Evolutionary conservation across 2,329 filamentous ascomycete genomes (phyloP).

Genomic region (Beauveria rudraprayagi): DNA sequence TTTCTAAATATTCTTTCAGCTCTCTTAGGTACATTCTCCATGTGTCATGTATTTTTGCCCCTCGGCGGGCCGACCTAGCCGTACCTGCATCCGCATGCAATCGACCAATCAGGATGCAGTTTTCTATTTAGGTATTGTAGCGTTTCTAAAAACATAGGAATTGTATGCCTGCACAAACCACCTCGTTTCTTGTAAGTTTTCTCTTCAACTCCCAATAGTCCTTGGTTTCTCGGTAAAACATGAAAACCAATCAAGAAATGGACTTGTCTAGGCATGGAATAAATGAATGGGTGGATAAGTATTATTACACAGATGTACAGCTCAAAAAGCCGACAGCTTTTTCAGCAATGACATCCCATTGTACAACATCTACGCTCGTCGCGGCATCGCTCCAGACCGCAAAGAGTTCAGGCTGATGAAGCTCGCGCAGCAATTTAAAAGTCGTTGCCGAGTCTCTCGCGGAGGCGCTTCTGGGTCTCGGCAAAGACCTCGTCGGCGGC

Average conservation of each 20-base stretch:
- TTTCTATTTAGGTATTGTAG: not conserved
- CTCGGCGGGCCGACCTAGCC: not conserved
- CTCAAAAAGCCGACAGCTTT: not conserved
- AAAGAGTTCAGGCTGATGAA: not conserved
- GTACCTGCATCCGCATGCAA: not conserved
- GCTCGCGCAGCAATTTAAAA: not conserved
- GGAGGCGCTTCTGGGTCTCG: conserved; percentile 43
- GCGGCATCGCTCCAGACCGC: not conserved
- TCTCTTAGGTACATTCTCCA: not conserved
- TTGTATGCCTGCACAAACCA: not conserved
- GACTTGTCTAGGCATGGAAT: not conserved
- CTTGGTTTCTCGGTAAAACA: not conserved
- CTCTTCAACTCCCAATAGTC: not conserved
- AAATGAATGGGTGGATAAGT: not conserved
- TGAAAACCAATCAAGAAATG: not conserved
- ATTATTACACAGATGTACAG: not conserved
- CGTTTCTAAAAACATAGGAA: conserved; percentile 7
- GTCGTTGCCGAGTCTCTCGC: conserved; percentile 35
- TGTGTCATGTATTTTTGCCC: not conserved
- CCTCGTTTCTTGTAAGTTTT: not conserved
- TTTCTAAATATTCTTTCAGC: not conserved
- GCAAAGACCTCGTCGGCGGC: conserved; percentile 54
- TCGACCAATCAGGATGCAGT: not conserved
- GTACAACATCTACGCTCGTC: not conserved
- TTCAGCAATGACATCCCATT: not conserved